A percentile compares a stretch with the other conserved stretches of the same genome.
Conservation (phyloP, 2,329 filamentous ascomycete species). For the Pseudocercospora fuligena region DNA sequence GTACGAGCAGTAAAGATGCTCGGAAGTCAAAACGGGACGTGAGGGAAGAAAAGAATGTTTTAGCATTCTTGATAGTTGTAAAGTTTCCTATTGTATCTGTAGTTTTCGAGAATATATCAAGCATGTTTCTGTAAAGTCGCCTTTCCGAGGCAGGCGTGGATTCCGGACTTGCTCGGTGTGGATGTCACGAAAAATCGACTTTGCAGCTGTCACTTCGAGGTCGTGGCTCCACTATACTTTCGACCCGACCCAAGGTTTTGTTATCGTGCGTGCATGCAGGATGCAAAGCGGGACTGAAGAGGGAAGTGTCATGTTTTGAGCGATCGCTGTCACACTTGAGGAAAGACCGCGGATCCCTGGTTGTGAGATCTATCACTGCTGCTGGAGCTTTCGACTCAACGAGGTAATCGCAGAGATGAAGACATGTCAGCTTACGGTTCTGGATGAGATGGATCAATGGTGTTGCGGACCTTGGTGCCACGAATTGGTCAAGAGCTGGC, state of each 20-base stretch:
- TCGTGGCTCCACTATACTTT: background rate
- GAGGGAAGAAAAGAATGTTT: background rate
- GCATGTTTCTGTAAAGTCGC: background rate
- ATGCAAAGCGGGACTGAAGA: background rate
- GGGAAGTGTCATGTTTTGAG: background rate
- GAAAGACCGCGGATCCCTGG: too few relatives aligned
- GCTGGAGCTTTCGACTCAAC: too few relatives aligned
- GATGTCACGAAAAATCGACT: background rate
- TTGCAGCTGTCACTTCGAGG: background rate
- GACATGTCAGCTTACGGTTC: too few relatives aligned
- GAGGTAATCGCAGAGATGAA: too few relatives aligned
- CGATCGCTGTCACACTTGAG: too few relatives aligned
- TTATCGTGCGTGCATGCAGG: background rate
- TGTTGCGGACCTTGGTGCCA: too few relatives aligned
- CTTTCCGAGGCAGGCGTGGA: background rate
- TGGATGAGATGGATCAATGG: too few relatives aligned
- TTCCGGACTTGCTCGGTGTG: background rate
- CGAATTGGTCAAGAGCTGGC: too few relatives aligned
- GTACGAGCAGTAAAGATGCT: background rate
- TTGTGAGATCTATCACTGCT: background rate
- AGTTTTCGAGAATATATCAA: background rate
- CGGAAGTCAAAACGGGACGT: constrained; percentile 1
- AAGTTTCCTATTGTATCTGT: constrained; percentile 4
- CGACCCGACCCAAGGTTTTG: background rate
- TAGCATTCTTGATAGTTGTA: constrained; percentile 3